A percentile compares a stretch with the other conserved stretches of the same genome.
These are phyloP conservation scores for Acanthochlamys bracteata DNA, from an alignment of 106 monocot species.

Conservation along the genomic window DNA sequence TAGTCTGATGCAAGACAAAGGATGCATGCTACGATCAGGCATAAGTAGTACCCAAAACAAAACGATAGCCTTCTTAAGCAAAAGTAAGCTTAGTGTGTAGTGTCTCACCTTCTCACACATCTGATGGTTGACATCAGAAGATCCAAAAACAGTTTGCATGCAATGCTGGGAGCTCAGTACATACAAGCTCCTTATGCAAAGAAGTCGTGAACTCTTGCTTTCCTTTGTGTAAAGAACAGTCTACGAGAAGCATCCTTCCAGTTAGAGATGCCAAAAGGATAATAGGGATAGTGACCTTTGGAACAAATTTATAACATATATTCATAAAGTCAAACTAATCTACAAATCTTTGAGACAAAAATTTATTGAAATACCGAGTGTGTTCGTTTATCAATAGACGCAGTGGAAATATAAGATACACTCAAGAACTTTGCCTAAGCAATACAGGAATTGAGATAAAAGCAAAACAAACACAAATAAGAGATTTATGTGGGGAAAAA, in stretches of 20 bases:
- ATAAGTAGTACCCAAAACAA: background rate
- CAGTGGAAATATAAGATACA: too few relatives aligned
- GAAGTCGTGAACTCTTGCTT: slow-evolving; percentile 46
- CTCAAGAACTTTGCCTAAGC: too few relatives aligned
- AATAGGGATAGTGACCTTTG: slow-evolving; percentile 60
- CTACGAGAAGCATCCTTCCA: slow-evolving; percentile 58
- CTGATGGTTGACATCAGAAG: slow-evolving; percentile 65
- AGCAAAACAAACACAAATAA: too few relatives aligned
- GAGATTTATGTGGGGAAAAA: too few relatives aligned
- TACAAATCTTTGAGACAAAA: background rate
- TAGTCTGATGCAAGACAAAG: background rate
- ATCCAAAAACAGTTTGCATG: slow-evolving; percentile 62
- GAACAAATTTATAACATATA: background rate
- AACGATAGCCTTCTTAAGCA: background rate
- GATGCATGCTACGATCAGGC: background rate
- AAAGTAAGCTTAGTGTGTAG: background rate
- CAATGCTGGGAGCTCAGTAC: slow-evolving; percentile 66
- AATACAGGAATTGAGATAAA: too few relatives aligned
- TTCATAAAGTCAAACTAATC: background rate
- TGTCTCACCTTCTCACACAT: slow-evolving; percentile 46
- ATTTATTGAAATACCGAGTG: too few relatives aligned
- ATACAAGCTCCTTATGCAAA: slow-evolving; percentile 85
- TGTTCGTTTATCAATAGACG: too few relatives aligned
- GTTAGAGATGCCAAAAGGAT: slow-evolving; percentile 40
- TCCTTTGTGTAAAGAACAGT: slow-evolving; percentile 60